Evolutionary conservation across 495 filamentous ascomycete genomes (phyloP).

Genomic region (Pseudomonodictys pantanalensis): DNA sequence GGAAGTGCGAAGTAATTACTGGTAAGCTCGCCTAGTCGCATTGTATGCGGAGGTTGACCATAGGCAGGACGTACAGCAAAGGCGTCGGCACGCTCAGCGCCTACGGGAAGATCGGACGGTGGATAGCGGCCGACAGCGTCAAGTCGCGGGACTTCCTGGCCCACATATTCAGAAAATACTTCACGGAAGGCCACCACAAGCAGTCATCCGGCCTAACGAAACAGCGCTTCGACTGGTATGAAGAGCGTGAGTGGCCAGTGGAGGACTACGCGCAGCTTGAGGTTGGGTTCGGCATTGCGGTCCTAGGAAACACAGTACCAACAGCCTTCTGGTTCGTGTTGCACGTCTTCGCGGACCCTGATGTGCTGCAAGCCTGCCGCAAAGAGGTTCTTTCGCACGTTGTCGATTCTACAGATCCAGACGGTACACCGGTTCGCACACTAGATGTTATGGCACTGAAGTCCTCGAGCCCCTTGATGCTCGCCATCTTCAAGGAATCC

Average conservation of each 20-base stretch:
- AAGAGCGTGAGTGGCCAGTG: constrained; percentile 36
- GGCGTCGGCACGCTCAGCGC: constrained; percentile 37
- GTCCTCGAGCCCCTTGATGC: constrained; percentile 12
- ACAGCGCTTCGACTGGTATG: constrained; percentile 36
- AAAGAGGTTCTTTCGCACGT: constrained; percentile 37
- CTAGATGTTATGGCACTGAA: constrained; percentile 18
- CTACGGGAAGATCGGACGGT: no score
- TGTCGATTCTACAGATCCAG: not conserved
- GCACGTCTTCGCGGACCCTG: constrained; percentile 43
- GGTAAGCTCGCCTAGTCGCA: constrained; percentile 35
- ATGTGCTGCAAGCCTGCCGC: constrained; percentile 42
- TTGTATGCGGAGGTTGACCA: not conserved
- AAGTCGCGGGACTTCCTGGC: constrained; percentile 36
- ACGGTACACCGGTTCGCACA: not conserved
- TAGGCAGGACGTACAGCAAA: constrained; percentile 42
- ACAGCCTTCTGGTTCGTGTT: constrained; percentile 49
- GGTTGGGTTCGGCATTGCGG: constrained; percentile 40
- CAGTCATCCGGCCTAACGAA: constrained; percentile 39
- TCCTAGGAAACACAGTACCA: constrained; percentile 50
- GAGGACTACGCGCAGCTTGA: constrained; percentile 48
- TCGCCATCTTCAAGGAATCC: constrained; percentile 17
- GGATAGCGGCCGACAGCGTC: no score
- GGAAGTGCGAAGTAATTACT: constrained; percentile 44
- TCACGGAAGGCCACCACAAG: constrained; percentile 36
- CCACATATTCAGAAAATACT: constrained; percentile 46